A percentile compares a stretch with the other conserved stretches of the same genome.
phyloP scores from a whole-genome alignment of 495 filamentous ascomycete species.

The Staphylotrichum tortipilum region DNA sequence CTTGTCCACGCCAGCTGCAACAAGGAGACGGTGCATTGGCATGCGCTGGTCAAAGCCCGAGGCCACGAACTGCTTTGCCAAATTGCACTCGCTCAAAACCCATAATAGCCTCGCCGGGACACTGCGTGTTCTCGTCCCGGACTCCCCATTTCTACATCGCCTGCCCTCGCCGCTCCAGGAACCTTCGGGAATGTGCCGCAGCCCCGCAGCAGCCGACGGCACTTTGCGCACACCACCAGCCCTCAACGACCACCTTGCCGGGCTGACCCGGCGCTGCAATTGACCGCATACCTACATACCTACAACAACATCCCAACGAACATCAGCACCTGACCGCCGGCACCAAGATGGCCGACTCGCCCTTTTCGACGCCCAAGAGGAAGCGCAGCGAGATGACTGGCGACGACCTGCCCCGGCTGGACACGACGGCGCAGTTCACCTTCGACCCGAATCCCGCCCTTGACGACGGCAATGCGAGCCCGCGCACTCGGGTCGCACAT shows the following conservation, averaged over 20 bases:
- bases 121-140: too few relatives aligned
- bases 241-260: not conserved
- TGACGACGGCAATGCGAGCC: slow-evolving; percentile 44
- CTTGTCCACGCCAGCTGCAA: not conserved
- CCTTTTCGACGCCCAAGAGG: slow-evolving; percentile 38
- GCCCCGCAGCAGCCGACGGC: not conserved
- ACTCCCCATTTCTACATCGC: too few relatives aligned
- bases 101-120: not conserved
- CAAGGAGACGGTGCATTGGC: not conserved
- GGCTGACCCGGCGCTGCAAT: not conserved
- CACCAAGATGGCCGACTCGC: slow-evolving; percentile 19
- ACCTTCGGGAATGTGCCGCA: too few relatives aligned
- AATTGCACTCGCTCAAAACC: not conserved
- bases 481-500: slow-evolving; percentile 54
- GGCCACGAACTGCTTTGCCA: not conserved
- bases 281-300: too few relatives aligned
- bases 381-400: slow-evolving; percentile 32
- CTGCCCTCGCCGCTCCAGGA: too few relatives aligned
- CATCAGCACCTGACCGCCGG: not conserved
- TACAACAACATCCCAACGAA: slow-evolving; percentile 8
- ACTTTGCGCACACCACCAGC: not conserved
- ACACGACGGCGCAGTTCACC: slow-evolving; percentile 24
- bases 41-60: not conserved
- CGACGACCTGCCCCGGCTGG: slow-evolving; percentile 14
- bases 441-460: slow-evolving; percentile 26